phyloP scores from a whole-genome alignment of 495 filamentous ascomycete species.

The Beverwykella pulmonaria region DNA sequence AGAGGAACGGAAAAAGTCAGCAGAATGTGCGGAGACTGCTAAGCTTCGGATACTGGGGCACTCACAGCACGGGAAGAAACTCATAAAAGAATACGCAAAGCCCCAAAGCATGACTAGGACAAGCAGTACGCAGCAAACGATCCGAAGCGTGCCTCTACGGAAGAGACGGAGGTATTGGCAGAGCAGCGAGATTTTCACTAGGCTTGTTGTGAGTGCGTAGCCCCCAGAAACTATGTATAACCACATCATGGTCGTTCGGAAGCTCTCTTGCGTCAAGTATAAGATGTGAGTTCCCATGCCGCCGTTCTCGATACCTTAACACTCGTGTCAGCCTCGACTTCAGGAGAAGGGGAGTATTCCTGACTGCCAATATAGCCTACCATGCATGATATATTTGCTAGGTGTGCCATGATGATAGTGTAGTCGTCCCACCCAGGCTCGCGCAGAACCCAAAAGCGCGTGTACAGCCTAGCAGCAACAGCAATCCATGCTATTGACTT shows the following conservation, averaged over 20 bases:
- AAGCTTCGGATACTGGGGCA: background rate
- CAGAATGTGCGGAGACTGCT: background rate
- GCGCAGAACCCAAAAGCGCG: constrained; percentile 12
- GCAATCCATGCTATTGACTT: constrained; percentile 7
- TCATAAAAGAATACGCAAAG: background rate
- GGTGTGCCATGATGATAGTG: constrained; percentile 6
- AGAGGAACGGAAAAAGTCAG: constrained; percentile 18
- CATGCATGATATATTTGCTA: constrained; percentile 6
- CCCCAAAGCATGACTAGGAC: constrained; percentile 22
- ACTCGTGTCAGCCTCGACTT: background rate
- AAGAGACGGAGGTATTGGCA: constrained; percentile 28
- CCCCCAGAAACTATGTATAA: constrained; percentile 3
- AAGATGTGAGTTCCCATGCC: constrained; percentile 13
- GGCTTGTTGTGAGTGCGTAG: constrained; percentile 4
- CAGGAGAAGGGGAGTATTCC: background rate
- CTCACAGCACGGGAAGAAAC: background rate
- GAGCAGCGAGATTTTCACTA: constrained; percentile 26
- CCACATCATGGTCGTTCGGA: constrained; percentile 5
- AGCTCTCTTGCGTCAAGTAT: background rate
- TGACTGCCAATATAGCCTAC: constrained; percentile 11
- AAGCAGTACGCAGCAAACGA: background rate
- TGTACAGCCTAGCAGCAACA: constrained; percentile 10
- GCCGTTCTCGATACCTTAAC: background rate
- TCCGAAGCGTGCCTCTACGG: constrained; percentile 4
- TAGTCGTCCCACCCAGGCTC: constrained; percentile 27